Conservation (phyloP, 352 stramenopile species). For the Pythium scleroteichum region DNA sequence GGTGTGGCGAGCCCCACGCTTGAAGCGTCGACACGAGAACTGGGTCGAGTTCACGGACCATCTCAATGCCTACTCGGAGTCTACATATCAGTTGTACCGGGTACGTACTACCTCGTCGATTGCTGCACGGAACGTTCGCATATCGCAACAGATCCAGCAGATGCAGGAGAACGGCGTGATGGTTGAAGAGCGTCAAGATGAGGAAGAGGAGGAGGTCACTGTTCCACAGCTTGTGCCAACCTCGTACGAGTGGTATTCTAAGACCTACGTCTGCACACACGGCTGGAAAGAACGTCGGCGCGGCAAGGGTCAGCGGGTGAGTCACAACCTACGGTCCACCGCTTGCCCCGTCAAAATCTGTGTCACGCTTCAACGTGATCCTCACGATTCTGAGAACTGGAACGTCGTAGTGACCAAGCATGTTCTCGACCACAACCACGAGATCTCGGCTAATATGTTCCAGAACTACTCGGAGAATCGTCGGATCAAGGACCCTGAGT, state of each 20-base stretch:
- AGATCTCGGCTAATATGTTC: slow-evolving; percentile 54
- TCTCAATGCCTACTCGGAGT: slow-evolving; percentile 55
- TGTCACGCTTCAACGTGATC: slow-evolving; percentile 59
- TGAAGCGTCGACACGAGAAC: slow-evolving; percentile 46
- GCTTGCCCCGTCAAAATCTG: slow-evolving; percentile 70
- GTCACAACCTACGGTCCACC: slow-evolving; percentile 66
- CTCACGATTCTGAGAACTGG: slow-evolving; percentile 39
- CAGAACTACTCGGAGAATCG: slow-evolving; percentile 73
- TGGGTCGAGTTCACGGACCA: slow-evolving; percentile 67
- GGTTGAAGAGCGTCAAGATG: slow-evolving; percentile 2
- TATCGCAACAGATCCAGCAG: slow-evolving; percentile 44
- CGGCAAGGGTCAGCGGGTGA: slow-evolving; percentile 66
- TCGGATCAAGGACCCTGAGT: slow-evolving; percentile 56
- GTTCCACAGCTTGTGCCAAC: slow-evolving; percentile 45
- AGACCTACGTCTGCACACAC: slow-evolving; percentile 80
- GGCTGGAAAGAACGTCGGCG: slow-evolving; percentile 74
- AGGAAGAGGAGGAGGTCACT: slow-evolving; percentile 2
- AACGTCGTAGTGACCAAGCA: slow-evolving; percentile 76
- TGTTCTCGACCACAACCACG: slow-evolving; percentile 71
- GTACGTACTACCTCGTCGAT: slow-evolving; percentile 79
- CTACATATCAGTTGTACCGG: slow-evolving; percentile 71
- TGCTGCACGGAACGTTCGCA: slow-evolving; percentile 55
- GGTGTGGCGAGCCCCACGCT: slow-evolving; percentile 51
- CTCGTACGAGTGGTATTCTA: slow-evolving; percentile 74
- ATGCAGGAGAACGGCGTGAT: slow-evolving; percentile 5